Evolutionary conservation across 2,329 filamentous ascomycete genomes (phyloP).

Genomic region (Lachnellula arida): DNA sequence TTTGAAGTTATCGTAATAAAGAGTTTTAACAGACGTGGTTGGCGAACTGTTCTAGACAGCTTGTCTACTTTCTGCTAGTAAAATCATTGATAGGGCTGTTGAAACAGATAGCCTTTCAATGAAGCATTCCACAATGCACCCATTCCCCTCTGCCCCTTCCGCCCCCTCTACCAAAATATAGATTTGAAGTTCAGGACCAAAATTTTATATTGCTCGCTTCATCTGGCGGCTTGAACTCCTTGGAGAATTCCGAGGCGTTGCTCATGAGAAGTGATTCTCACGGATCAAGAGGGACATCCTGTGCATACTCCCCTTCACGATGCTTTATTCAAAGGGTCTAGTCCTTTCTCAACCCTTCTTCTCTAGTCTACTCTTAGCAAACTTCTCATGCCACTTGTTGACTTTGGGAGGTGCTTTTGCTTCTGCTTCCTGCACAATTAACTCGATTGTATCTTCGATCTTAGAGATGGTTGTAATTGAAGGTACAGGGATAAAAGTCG

Average conservation of each 20-base stretch:
- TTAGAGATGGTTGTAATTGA: conserved; percentile 49
- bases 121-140: too few relatives aligned
- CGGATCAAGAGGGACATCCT: background rate
- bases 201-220: background rate
- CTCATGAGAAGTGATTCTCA: background rate
- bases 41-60: too few relatives aligned
- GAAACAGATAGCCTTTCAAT: too few relatives aligned
- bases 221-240: background rate
- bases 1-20: too few relatives aligned
- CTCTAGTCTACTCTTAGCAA: conserved; percentile 35
- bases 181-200: background rate
- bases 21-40: too few relatives aligned
- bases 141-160: too few relatives aligned
- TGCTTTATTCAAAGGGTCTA: too few relatives aligned
- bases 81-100: too few relatives aligned
- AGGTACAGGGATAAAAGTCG: conserved; percentile 29
- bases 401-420: conserved; percentile 29
- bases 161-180: background rate
- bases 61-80: too few relatives aligned
- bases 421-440: conserved; percentile 40
- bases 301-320: too few relatives aligned
- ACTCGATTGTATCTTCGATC: conserved; percentile 58
- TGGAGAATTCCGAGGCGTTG: background rate
- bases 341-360: conserved; percentile 13
- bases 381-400: conserved; percentile 57